Conservation (phyloP, 495 filamentous ascomycete species). For the Podospora bellae-mahoneyi region DNA sequence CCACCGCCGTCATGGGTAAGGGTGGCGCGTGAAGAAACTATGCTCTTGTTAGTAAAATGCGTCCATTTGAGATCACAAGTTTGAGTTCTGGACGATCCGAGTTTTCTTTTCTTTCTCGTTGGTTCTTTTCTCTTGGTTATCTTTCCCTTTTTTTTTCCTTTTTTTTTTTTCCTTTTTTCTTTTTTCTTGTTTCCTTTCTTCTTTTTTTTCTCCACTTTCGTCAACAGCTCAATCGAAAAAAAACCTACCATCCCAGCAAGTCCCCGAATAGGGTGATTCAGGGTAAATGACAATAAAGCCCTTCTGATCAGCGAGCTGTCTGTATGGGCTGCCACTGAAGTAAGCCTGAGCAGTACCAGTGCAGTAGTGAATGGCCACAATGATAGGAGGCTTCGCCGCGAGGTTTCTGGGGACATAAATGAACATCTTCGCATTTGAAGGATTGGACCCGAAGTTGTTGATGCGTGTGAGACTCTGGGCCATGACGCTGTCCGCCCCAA, state of each 20-base stretch:
- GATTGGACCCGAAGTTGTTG: slow-evolving; percentile 42
- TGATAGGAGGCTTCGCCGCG: slow-evolving; percentile 47
- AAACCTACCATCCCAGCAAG: slow-evolving; percentile 44
- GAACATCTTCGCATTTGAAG: slow-evolving; percentile 51
- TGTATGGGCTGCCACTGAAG: slow-evolving; percentile 27
- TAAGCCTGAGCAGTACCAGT: slow-evolving; percentile 32
- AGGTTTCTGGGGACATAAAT: slow-evolving; percentile 55
- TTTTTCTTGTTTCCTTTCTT: background rate
- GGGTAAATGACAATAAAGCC: slow-evolving; percentile 52
- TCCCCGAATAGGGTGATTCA: slow-evolving; percentile 38
- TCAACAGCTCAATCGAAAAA: slow-evolving; percentile 20
- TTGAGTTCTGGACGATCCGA: no score
- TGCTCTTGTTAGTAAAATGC: background rate
- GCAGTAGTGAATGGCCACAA: slow-evolving; percentile 56
- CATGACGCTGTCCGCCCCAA: slow-evolving; percentile 8
- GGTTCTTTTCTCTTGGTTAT: no score
- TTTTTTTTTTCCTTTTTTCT: no score
- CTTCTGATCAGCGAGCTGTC: slow-evolving; percentile 40
- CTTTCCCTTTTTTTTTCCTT: background rate
- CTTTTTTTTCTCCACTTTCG: no score
- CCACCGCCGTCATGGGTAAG: slow-evolving; percentile 55
- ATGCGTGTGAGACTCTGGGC: slow-evolving; percentile 23
- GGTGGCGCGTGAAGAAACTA: slow-evolving; percentile 31
- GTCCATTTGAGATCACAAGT: no score
- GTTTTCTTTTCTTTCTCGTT: background rate